Percentiles rank a stretch among this genome's conserved stretches.
These are phyloP conservation scores for Neurospora sp. DNA, from an alignment of 2,329 filamentous ascomycete genomes.

Conservation along the genomic window DNA sequence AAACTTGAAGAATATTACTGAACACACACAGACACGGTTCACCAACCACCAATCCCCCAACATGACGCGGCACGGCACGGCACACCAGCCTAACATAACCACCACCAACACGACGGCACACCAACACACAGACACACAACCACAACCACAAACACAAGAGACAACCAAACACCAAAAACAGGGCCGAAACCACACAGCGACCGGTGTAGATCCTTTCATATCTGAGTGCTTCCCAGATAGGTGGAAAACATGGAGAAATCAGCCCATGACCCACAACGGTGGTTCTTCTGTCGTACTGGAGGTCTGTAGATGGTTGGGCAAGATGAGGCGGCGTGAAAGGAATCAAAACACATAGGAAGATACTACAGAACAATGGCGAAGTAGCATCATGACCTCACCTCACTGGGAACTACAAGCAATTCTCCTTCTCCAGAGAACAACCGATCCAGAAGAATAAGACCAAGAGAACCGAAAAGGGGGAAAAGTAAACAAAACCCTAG, in stretches of 20 bases:
- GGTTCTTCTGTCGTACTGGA: background rate
- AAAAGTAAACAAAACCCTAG: background rate
- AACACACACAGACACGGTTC: background rate
- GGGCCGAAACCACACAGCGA: background rate
- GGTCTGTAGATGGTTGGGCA: background rate
- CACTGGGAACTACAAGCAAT: background rate
- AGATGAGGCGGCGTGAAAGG: background rate
- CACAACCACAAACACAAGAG: background rate
- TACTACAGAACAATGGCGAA: background rate
- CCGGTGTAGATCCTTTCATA: background rate
- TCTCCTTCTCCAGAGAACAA: background rate
- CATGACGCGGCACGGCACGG: slow-evolving; percentile 1
- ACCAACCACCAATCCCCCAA: background rate
- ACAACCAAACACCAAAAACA: background rate
- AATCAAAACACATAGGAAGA: background rate
- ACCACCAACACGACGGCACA: background rate
- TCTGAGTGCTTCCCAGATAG: background rate
- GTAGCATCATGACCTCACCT: background rate
- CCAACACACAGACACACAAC: background rate
- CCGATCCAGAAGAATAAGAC: background rate
- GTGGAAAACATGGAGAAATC: background rate
- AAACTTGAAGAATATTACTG: background rate
- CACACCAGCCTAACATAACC: background rate
- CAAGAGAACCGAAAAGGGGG: background rate
- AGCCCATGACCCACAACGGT: background rate